Evolutionary conservation across 1,284 basidiomycete species (phyloP).

Genomic region (Thelephora terrestris): DNA sequence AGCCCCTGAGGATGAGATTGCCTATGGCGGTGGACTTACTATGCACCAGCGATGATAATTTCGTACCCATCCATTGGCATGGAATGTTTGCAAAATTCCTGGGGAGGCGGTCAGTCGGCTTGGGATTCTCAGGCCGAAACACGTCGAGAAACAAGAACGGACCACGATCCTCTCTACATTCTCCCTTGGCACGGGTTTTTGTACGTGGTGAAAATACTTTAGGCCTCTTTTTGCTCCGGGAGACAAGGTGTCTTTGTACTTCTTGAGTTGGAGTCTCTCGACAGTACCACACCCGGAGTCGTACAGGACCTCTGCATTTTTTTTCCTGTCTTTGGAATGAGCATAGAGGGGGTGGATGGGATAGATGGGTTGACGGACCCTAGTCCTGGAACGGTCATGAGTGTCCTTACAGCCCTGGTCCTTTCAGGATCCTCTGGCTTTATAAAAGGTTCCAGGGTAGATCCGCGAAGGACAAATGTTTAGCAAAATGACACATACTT

Average conservation of each 20-base stretch:
- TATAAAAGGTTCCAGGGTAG: not conserved
- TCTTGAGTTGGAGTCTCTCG: conserved; percentile 13
- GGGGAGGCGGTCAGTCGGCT: conserved; percentile 20
- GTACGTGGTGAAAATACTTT: not conserved
- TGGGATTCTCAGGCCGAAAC: conserved; percentile 12
- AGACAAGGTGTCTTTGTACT: conserved; percentile 9
- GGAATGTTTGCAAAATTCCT: conserved; percentile 1
- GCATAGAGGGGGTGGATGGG: not conserved
- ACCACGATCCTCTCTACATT: not conserved
- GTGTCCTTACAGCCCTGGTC: not conserved
- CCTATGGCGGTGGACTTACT: conserved; percentile 28
- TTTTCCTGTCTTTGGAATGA: not conserved
- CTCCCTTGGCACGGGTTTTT: not conserved
- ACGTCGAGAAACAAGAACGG: not conserved
- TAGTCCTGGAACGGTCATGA: not conserved
- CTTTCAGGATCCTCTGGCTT: not conserved
- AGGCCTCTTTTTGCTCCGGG: not conserved
- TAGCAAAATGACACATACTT: conserved; percentile 3
- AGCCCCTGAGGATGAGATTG: not conserved
- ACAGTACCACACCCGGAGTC: not conserved
- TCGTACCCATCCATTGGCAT: conserved; percentile 14
- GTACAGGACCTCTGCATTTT: conserved; percentile 5
- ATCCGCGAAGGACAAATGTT: not conserved
- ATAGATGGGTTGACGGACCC: not conserved
- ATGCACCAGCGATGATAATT: conserved; percentile 35